These are phyloP conservation scores for Clonostachys rosea DNA, from an alignment of 2,329 filamentous ascomycete genomes.

Conservation along the genomic window DNA sequence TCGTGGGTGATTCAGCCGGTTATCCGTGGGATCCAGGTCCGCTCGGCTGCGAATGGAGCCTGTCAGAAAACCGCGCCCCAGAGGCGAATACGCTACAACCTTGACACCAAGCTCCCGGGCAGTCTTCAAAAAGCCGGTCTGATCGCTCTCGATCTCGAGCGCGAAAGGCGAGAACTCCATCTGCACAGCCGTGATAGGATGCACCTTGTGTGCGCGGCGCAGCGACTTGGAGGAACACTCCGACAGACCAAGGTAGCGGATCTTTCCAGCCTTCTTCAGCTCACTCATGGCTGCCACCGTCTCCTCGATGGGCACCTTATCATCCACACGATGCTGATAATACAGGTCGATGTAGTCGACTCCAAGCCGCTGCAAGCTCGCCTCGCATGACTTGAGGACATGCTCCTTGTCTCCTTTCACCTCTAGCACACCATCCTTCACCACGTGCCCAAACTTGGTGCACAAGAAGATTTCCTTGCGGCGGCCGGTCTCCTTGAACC, in stretches of 20 bases:
- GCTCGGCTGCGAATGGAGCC: not conserved
- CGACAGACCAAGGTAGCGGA: constrained; percentile 46
- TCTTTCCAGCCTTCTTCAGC: constrained; percentile 43
- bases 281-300: constrained; percentile 40
- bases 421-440: not conserved
- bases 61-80: constrained; percentile 51
- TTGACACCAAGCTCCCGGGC: constrained; percentile 49
- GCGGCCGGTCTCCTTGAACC: constrained; percentile 37
- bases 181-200: constrained; percentile 44
- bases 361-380: constrained; percentile 34
- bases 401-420: constrained; percentile 7
- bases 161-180: constrained; percentile 49
- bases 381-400: constrained; percentile 11
- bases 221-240: constrained; percentile 41
- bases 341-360: constrained; percentile 45
- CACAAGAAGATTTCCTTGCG: constrained; percentile 40
- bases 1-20: not conserved
- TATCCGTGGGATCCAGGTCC: not conserved
- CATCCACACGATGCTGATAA: constrained; percentile 2
- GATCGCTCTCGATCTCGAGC: constrained; percentile 50
- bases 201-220: constrained; percentile 42
- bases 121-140: constrained; percentile 40
- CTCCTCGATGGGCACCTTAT: constrained; percentile 32
- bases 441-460: constrained; percentile 16
- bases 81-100: constrained; percentile 49